Conservation (phyloP, 192 early-diverging fungal species). For the Bifiguratus adelaidae region DNA sequence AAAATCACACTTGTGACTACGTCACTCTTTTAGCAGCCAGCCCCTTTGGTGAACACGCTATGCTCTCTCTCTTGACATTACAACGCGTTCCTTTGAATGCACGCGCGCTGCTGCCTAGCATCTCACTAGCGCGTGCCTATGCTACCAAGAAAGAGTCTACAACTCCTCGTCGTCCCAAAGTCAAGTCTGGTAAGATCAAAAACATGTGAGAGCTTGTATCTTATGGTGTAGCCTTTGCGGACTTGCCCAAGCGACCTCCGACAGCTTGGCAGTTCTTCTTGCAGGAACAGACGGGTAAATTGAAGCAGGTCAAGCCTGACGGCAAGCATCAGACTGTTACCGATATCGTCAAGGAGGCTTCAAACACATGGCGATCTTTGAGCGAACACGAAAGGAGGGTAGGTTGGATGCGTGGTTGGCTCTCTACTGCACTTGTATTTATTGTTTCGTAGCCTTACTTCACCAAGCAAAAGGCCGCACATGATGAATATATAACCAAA, state of each 20-base stretch:
- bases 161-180: too few species aligned
- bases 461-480: not conserved
- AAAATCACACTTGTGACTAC: too few species aligned
- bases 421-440: not conserved
- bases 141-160: too few species aligned
- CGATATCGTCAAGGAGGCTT: not conserved
- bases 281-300: conserved; percentile 5
- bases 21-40: too few species aligned
- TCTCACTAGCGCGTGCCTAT: too few species aligned
- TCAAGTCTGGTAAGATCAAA: not conserved
- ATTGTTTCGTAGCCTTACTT: conserved; percentile 1
- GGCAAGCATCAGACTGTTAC: conserved; percentile 2
- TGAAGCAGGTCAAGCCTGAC: not conserved
- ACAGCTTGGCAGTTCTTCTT: conserved; percentile 18
- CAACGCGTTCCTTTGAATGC: too few species aligned
- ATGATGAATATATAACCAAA: not conserved
- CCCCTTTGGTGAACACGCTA: too few species aligned
- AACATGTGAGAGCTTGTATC: not conserved
- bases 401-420: not conserved
- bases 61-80: too few species aligned
- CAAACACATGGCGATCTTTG: conserved; percentile 8
- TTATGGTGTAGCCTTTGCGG: conserved; percentile 3
- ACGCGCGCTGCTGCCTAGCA: too few species aligned
- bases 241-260: conserved; percentile 11
- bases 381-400: conserved; percentile 12